Base-by-base conservation (phyloP, 78 protist species). In the Blattamonas nauphoetae region DNA sequence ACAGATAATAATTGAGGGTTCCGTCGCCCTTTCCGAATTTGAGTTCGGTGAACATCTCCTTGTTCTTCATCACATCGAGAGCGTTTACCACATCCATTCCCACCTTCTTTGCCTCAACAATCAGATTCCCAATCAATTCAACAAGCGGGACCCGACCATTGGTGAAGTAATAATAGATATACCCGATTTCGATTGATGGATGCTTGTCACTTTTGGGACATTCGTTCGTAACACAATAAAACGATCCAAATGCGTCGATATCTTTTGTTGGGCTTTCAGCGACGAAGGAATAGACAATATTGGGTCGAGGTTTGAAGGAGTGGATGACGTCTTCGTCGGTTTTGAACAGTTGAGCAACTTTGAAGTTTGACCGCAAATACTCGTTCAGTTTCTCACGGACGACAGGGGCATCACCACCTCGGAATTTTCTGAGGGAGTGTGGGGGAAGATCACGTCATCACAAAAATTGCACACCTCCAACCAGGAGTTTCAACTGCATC, bases 1-100 rank as follows among this genome's bases (percentile, higher is more conserved):
- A 79, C 83, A 79, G 45, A 21, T 79, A 79, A 79, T 79, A 79
- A 21, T 79, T 79, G 43, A 79, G 83, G 33, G 6, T 79, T 4
- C 83, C 83, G 41, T 79, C 83, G 33, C 83, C 83, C 33, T n/a
- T 4, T 32, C 83, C 83, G 41, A 79, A 79, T 6, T 21, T 6
- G 45, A 79, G 41, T 6, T 79, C 83, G 29, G 4, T 21, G 45
- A 79, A 79, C 42, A 33, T 32, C 83, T 38, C 41, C 41, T 6
- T 4, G 83, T 79, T 79, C 43, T 38, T 6, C 83, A 79, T 79
- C 45, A 79, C 32, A 11, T 79, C 83, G 41, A 79, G 83, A 5
- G 45, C 33, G 21, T 79, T 79, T 5, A 79, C 4, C 42, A 79
- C 83, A 21, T 79, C 83, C 11, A 55, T 55, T 55, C 71, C 71